Percentiles rank a stretch among this genome's conserved stretches.
Evolutionary conservation across 1,284 basidiomycete genomes (phyloP).

Genomic region (Cystobasidium sp.): DNA sequence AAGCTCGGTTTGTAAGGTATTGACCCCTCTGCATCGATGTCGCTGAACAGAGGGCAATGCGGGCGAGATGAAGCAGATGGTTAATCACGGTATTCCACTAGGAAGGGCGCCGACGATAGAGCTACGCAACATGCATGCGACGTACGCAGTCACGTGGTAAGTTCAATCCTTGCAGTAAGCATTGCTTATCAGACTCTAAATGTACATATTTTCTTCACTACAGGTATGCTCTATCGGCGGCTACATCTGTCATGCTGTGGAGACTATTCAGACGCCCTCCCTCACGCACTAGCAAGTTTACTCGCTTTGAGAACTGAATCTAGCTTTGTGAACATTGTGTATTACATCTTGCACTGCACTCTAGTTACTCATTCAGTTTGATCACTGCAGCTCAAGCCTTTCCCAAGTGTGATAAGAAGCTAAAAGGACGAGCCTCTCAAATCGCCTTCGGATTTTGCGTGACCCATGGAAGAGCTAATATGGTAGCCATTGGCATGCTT

Average conservation of each 20-base stretch:
- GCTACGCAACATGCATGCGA: conserved; percentile 90
- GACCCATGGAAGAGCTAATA: neutral
- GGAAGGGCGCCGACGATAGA: conserved; percentile 84
- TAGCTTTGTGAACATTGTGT: neutral
- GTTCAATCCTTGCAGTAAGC: neutral
- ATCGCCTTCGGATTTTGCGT: neutral
- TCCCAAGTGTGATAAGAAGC: too few relatives aligned
- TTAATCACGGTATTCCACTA: conserved; percentile 79
- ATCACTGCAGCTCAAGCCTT: too few relatives aligned
- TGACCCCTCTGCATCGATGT: conserved; percentile 36
- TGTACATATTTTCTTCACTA: neutral
- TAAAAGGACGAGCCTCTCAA: too few relatives aligned
- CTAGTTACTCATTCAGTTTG: too few relatives aligned
- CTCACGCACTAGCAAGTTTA: conserved; percentile 36
- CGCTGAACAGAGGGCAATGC: conserved; percentile 71
- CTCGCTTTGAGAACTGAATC: conserved; percentile 26
- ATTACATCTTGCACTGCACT: too few relatives aligned
- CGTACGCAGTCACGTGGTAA: conserved; percentile 94
- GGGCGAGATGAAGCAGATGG: conserved; percentile 67
- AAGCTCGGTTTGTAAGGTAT: conserved; percentile 43
- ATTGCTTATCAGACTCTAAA: neutral
- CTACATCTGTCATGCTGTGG: conserved; percentile 59
- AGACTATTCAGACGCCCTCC: conserved; percentile 56
- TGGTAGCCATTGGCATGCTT: conserved; percentile 4
- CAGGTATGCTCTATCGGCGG: conserved; percentile 60